Evolutionary conservation across 371 early-diverging fungal species (phyloP).

Genomic region (Circinella umbellata): DNA sequence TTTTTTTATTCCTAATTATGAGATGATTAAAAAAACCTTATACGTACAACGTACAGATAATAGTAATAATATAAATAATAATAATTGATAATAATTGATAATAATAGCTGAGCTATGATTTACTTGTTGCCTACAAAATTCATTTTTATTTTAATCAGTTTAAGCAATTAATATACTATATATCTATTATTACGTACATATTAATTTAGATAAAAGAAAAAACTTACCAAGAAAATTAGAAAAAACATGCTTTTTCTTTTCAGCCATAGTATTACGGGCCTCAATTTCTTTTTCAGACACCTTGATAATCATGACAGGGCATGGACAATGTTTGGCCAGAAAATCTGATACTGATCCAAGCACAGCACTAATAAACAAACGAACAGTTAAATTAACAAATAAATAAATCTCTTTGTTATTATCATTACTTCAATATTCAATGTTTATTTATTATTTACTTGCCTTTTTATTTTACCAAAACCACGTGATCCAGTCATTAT

Average conservation of each 20-base stretch:
- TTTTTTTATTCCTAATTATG: background rate
- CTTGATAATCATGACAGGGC: constrained; percentile 40
- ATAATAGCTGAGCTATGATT: too few species aligned
- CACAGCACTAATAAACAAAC: constrained; percentile 19
- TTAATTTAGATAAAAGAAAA: background rate
- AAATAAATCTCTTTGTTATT: background rate
- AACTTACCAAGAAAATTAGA: background rate
- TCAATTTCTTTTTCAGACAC: constrained; percentile 34
- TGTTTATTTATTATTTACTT: background rate
- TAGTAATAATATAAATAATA: background rate
- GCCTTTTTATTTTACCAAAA: constrained; percentile 35
- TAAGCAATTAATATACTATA: too few species aligned
- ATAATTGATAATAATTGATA: background rate
- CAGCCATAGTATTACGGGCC: constrained; percentile 22
- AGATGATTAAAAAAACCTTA: background rate
- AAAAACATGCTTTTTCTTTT: constrained; percentile 3
- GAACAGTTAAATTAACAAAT: background rate
- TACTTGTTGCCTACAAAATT: too few species aligned
- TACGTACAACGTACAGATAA: too few species aligned
- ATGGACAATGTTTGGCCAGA: constrained; percentile 37
- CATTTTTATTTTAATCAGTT: too few species aligned
- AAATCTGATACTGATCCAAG: constrained; percentile 44
- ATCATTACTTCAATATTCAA: too few species aligned
- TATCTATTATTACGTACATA: background rate
- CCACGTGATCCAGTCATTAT: constrained; percentile 39